phyloP scores from a whole-genome alignment of 225 moss, liverwort and hornwort genomes.

The Pseudisothecium myosuroides region DNA sequence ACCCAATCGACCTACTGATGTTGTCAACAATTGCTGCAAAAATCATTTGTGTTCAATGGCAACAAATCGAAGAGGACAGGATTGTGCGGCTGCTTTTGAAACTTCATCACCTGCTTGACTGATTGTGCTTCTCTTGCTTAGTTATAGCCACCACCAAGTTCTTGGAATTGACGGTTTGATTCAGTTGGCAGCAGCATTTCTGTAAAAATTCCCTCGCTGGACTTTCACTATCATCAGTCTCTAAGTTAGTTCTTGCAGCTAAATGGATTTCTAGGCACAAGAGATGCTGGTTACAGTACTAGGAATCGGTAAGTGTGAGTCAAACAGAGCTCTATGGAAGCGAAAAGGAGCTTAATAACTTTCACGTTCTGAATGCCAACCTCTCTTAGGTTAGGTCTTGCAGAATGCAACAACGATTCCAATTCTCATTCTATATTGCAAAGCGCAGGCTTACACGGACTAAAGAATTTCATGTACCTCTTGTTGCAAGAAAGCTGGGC shows the following conservation, averaged over 20 bases:
- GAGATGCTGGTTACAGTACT: not conserved
- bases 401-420: not conserved
- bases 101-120: too few relatives aligned
- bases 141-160: too few relatives aligned
- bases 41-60: too few relatives aligned
- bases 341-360: accelerated
- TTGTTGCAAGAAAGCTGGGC: not conserved
- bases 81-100: too few relatives aligned
- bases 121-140: too few relatives aligned
- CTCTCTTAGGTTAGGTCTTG: not conserved
- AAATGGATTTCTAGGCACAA: not conserved
- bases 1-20: too few relatives aligned
- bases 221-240: not conserved
- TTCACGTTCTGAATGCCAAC: not conserved
- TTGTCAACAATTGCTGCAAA: too few relatives aligned
- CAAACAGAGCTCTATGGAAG: not conserved
- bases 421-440: not conserved
- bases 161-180: too few relatives aligned
- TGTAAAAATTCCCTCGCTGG: not conserved
- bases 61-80: too few relatives aligned
- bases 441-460: not conserved
- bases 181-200: not conserved
- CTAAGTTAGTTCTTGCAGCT: not conserved
- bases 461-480: not conserved
- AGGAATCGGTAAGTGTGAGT: too few relatives aligned